phyloP scores from a whole-genome alignment of 2,329 filamentous ascomycete species.

The Aspergillus vadensis region DNA sequence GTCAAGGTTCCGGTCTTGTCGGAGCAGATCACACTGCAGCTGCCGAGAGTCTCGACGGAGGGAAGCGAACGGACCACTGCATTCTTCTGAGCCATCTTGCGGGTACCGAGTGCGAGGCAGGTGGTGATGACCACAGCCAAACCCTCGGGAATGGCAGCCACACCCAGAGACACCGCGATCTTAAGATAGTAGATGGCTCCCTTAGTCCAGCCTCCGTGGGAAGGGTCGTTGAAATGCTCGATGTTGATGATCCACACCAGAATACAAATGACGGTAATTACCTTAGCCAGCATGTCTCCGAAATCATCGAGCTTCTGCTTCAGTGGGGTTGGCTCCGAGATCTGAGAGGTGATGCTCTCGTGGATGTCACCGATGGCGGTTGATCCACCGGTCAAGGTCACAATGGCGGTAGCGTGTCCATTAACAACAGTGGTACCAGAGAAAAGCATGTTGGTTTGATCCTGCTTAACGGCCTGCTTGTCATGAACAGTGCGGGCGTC shows the following conservation, averaged over 20 bases:
- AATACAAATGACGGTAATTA: constrained; percentile 95
- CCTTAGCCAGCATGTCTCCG: constrained; percentile 92
- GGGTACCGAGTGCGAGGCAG: constrained; percentile 89
- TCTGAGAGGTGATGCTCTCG: constrained; percentile 96
- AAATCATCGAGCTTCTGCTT: constrained; percentile 99
- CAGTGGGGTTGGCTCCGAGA: constrained; percentile 92
- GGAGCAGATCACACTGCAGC: constrained; percentile 99
- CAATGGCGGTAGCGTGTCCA: constrained; percentile 86
- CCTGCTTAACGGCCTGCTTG: constrained; percentile 87
- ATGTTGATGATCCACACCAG: constrained; percentile 99
- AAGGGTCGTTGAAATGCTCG: constrained; percentile 91
- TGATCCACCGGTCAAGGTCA: constrained; percentile 82
- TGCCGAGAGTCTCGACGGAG: constrained; percentile 95
- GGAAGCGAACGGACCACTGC: constrained; percentile 94
- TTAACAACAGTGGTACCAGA: constrained; percentile 97
- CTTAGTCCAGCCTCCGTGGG: constrained; percentile 91
- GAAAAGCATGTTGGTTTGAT: constrained; percentile 97
- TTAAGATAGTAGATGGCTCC: constrained; percentile 99
- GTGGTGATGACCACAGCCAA: constrained; percentile 99
- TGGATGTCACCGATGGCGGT: constrained; percentile 99
- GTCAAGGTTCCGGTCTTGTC: constrained; percentile 98
- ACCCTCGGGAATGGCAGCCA: constrained; percentile 96
- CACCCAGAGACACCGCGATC: constrained; percentile 96
- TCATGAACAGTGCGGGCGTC: constrained; percentile 71
- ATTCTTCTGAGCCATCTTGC: constrained; percentile 99